phyloP scores from a whole-genome alignment of 257 asterid species.

The Solanum chmielewskii region DNA sequence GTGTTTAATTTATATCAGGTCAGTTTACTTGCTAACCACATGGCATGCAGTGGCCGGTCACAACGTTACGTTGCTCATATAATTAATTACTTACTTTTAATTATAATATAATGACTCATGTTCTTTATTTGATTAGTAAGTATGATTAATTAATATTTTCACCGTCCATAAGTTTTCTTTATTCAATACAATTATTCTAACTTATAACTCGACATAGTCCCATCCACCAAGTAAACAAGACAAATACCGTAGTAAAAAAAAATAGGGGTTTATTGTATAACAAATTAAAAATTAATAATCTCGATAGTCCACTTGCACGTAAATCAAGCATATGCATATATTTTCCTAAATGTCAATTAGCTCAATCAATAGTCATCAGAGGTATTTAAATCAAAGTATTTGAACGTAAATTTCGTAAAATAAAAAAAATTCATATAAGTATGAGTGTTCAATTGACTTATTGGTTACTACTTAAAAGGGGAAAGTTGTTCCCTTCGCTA shows the following conservation, averaged over 20 bases:
- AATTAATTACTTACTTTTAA: neutral
- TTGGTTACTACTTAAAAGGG: neutral
- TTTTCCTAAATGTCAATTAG: neutral
- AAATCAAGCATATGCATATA: neutral
- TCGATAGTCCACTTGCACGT: neutral
- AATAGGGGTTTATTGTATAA: neutral
- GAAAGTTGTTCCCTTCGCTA: neutral
- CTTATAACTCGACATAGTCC: neutral
- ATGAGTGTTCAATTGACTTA: neutral
- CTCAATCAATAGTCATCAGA: neutral
- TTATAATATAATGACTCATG: neutral
- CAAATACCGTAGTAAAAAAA: neutral
- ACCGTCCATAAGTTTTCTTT: neutral
- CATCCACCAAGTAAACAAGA: neutral
- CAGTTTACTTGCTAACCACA: neutral
- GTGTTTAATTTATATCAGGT: neutral
- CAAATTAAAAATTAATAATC: neutral
- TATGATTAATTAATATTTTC: constrained; percentile 3
- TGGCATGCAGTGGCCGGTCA: constrained; percentile 4
- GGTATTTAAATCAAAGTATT: neutral
- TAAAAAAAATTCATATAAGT: neutral
- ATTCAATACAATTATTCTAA: neutral
- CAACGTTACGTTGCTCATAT: neutral
- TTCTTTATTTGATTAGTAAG: constrained; percentile 13
- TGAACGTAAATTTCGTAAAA: fast-evolving